Evolutionary conservation across 495 filamentous ascomycete genomes (phyloP), one percentile per base, ranked within the genome.

Genomic region (Penicillium coffeae): DNA sequence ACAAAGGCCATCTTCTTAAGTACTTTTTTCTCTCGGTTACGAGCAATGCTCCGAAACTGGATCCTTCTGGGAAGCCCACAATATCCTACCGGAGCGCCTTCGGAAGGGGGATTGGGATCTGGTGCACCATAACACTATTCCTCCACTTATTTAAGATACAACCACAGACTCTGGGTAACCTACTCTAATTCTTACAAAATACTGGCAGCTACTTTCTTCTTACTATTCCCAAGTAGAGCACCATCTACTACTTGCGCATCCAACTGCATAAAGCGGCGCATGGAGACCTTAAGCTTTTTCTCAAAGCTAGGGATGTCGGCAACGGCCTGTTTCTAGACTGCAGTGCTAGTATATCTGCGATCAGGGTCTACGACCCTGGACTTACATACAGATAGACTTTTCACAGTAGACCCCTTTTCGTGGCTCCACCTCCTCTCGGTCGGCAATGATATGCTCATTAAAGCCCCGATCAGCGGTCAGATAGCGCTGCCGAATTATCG

Each of bases 251-350:
- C 30, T 15, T 64, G 55, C 1, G 59, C 58, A 20, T 59, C 48
- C 3, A 50, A 51, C 38, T 65, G 56, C 7, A 69, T 55, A 12
- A 57, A 68, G 20, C 48, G 64, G 2, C 61, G 61, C 73, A 94
- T 82, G 43, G 81, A 74, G 19, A 64, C 59, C 39, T 76, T 71
- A 20, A 96, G 60, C 1, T 66, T 63, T 19, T 68, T 74, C 59
- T 97, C 92, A 56, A 94, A 91, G 6, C 75, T 71, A 7, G 70
- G 70, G 0, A 96, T 76, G 16, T 86, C 70, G 13, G 69, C 62
- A 7, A 89, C 60, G 2, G 84, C 81, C 34, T 83, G 77, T 50
- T 86, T 80, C 93, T 93, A 98, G 18, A 95, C 69, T 41, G 78
- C 70, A 96, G 65, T 0, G 92, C 93, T 6, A 70, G 56, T 19